Base-by-base conservation (phyloP, 768 basidiomycete genomes). In the Podaxis pistillaris region DNA sequence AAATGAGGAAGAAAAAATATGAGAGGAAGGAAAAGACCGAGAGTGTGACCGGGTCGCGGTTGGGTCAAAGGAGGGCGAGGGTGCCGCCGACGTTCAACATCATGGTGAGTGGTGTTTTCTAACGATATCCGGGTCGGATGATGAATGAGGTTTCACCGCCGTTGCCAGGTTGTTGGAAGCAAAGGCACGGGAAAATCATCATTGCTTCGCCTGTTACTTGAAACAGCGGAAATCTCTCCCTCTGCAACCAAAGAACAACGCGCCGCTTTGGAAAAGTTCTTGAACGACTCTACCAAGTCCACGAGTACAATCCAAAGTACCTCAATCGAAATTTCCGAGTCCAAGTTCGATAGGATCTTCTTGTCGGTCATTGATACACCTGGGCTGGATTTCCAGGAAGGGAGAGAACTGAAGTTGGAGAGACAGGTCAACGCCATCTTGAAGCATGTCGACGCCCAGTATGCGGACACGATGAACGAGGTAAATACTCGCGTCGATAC, bases 281-380 rank as follows among this genome's bases (percentile, higher is more conserved):
- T 92, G 64, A 84, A 81, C 58, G 86, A 85, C 28, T 71, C 81
- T 15, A 76, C 83, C 56, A 87, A 86, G 71, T 73, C 80, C 7
- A 93, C 93, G 13, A 80, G 81, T 64, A 66, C 76, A 4, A 88
- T 94, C 52, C 78, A 87, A 66, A 83, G 87, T 1, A 89, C 88
- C 2, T 87, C 85, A 65, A 78, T 92, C 50, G 93, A 94, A 74
- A 91, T 94, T 61, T 87, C 84, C 79, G 93, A 94, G 74, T 91
- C 89, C 51, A 85, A 87, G 66, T 89, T 87, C 68, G 93, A 94
- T 72, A 81, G 93, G 40, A 78, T 94, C 51, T 73, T 88, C 24
- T 82, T 95, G 67, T 89, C 89, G 13, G 90, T 91, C 61, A 89
- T 92, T 64, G 93, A 95, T 68, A 94, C 93, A 1, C 93, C 93